Base-by-base conservation (phyloP, 2,329 filamentous ascomycete species). In the Calonectria hawksworthii region DNA sequence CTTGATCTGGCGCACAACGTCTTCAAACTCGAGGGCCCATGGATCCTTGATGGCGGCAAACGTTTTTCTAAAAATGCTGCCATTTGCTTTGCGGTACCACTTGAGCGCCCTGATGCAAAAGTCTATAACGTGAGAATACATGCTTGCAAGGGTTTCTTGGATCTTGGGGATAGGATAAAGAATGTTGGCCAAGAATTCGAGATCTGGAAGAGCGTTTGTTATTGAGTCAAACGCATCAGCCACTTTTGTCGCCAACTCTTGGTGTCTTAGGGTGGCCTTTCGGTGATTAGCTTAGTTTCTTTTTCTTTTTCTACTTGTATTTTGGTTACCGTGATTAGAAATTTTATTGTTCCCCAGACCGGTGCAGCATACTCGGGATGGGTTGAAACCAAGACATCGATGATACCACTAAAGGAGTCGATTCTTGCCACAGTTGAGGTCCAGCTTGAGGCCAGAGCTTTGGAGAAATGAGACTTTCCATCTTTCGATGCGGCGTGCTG, bases 131-230 rank as follows among this genome's bases (percentile, higher is more conserved):
- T 75, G 63, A 0, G 47, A 44, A 28, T 75, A 74, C 8, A 75
- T 71, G 54, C 38, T 52, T 7, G 74, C 74, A 44, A 75, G 36
- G 3, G 72, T 73, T 5, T 34, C 13, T 26, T 74, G 74, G 21
- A 75, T 75, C 7, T n/a, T 59, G 4, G 71, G 72, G 4, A 75
- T n/a, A 9, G 71, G 74, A 21, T 75, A 75, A 11, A 75, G 74
- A 18, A 70, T 52, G 47, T 66, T 71, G 8, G 74, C 72, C 16
- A 75, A 23, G 54, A 75, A 75, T 4, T 75, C 52, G 5, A 75
- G 38, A 5, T 74, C 72, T 8, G 72, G 74, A 3, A 72, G 68
- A 4, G 72, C 68, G 9, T 69, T 38, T 0, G 64, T 67, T 8
- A 74, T 75, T 5, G 54, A 41, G 1, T 50, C 21, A 44, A 75